Evolutionary conservation across 805 yeast species (phyloP).

Genomic region (Myxozyma monticola): DNA sequence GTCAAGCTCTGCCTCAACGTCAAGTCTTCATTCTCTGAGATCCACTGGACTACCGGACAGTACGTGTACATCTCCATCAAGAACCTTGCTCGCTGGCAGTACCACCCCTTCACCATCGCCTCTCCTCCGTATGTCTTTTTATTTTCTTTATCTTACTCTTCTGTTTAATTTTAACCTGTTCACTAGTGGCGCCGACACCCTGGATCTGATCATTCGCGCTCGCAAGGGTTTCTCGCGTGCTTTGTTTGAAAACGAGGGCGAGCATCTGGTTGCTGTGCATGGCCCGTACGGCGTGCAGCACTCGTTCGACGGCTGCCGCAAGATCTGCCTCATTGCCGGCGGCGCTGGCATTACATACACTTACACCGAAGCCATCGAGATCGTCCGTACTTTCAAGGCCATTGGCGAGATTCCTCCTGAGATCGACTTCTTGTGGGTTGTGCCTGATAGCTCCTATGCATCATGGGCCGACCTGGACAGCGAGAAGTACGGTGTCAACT

Average conservation of each 20-base stretch:
- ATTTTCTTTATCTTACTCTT: too few species aligned
- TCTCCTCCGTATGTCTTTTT: too few species aligned
- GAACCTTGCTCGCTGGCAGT: slow-evolving; percentile 28
- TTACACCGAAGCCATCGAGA: slow-evolving; percentile 32
- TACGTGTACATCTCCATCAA: slow-evolving; percentile 29
- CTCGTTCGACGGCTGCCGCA: slow-evolving; percentile 29
- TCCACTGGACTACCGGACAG: slow-evolving; percentile 34
- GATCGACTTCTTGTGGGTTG: slow-evolving; percentile 36
- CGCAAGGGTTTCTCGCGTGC: slow-evolving; percentile 37
- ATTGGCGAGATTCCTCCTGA: slow-evolving; percentile 27
- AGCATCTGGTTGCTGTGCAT: slow-evolving; percentile 29
- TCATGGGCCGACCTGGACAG: slow-evolving; percentile 34
- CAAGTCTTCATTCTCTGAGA: slow-evolving; percentile 26
- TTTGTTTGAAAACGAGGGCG: slow-evolving; percentile 24
- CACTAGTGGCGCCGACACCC: slow-evolving; percentile 30
- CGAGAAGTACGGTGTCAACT: slow-evolving; percentile 29
- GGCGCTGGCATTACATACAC: slow-evolving; percentile 40
- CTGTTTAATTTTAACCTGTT: too few species aligned
- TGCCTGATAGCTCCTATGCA: slow-evolving; percentile 33
- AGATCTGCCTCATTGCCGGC: slow-evolving; percentile 36
- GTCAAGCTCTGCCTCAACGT: slow-evolving; percentile 29
- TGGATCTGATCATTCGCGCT: slow-evolving; percentile 37
- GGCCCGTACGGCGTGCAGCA: slow-evolving; percentile 29
- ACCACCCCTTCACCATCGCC: slow-evolving; percentile 32
- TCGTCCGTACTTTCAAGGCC: slow-evolving; percentile 23